Percentiles rank a stretch among this genome's conserved stretches.
These are phyloP conservation scores for Vaccinium corymbosum DNA, from an alignment of 148 eudicot species.

Conservation along the genomic window DNA sequence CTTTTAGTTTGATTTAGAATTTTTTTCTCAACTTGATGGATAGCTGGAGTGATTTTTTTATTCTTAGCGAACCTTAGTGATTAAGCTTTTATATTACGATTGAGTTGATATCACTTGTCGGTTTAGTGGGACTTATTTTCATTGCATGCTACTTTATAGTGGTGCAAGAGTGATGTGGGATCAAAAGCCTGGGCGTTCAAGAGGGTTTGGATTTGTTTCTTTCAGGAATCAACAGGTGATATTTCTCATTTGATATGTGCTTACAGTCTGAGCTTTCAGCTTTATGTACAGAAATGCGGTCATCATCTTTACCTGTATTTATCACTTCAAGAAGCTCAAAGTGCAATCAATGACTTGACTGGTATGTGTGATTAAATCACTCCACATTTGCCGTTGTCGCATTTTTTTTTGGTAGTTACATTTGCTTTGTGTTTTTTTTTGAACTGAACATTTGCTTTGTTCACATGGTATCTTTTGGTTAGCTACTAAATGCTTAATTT, in stretches of 20 bases:
- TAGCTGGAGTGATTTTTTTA: not conserved
- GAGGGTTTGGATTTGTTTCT: no score
- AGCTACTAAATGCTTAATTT: not conserved
- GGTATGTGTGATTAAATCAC: slow-evolving; percentile 41
- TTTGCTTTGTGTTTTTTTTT: not conserved
- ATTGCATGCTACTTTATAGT: slow-evolving; percentile 30
- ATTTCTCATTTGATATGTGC: not conserved
- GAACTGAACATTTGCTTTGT: not conserved
- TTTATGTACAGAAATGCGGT: not conserved
- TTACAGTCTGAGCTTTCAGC: not conserved
- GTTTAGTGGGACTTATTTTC: not conserved
- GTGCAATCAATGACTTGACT: slow-evolving; percentile 85
- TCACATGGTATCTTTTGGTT: not conserved
- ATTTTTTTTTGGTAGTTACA: not conserved
- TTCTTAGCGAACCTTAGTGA: not conserved
- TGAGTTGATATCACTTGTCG: not conserved
- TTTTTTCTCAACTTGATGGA: not conserved
- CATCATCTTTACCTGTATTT: not conserved
- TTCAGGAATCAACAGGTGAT: slow-evolving; percentile 83
- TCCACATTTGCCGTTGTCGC: not conserved
- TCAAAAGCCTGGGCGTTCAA: slow-evolving; percentile 93
- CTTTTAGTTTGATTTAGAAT: not conserved
- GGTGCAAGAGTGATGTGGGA: slow-evolving; percentile 99
- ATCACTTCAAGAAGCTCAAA: slow-evolving; percentile 82
- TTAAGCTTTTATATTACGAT: not conserved